A percentile compares a stretch with the other conserved stretches of the same genome.
phyloP scores from a whole-genome alignment of 163 green algal species.

The Scenedesmus sp. region DNA sequence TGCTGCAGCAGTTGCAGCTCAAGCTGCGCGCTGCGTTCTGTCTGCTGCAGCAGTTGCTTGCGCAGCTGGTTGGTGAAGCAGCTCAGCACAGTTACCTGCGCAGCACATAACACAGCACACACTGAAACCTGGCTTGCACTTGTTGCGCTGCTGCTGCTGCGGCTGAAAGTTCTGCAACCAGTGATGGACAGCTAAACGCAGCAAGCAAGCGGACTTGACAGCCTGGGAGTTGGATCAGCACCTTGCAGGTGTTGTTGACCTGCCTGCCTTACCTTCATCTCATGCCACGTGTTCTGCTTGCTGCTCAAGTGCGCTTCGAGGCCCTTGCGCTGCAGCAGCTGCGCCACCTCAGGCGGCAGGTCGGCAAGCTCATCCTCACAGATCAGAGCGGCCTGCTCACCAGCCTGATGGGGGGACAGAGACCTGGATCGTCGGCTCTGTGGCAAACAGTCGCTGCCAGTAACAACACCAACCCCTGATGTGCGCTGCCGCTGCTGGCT shows the following conservation, averaged over 20 bases:
- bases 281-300: constrained; percentile 42
- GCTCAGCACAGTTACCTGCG: constrained; percentile 44
- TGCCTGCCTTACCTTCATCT: constrained; percentile 27
- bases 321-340: constrained; percentile 28
- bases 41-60: constrained; percentile 24
- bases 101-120: neutral
- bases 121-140: neutral
- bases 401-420: neutral
- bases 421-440: neutral
- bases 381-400: neutral
- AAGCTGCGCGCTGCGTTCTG: constrained; percentile 10
- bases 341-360: constrained; percentile 38
- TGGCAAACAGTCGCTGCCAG: neutral
- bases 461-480: neutral
- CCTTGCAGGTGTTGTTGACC: neutral
- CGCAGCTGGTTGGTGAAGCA: neutral
- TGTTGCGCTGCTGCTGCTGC: too few relatives aligned
- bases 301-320: neutral
- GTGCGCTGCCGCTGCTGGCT: neutral
- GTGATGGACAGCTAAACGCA: neutral
- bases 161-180: neutral
- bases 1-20: constrained; percentile 55
- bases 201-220: neutral
- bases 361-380: neutral
- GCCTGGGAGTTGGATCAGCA: neutral